These are phyloP conservation scores for Xylaria sp. DNA, from an alignment of 2,329 filamentous ascomycete genomes.

Conservation along the genomic window DNA sequence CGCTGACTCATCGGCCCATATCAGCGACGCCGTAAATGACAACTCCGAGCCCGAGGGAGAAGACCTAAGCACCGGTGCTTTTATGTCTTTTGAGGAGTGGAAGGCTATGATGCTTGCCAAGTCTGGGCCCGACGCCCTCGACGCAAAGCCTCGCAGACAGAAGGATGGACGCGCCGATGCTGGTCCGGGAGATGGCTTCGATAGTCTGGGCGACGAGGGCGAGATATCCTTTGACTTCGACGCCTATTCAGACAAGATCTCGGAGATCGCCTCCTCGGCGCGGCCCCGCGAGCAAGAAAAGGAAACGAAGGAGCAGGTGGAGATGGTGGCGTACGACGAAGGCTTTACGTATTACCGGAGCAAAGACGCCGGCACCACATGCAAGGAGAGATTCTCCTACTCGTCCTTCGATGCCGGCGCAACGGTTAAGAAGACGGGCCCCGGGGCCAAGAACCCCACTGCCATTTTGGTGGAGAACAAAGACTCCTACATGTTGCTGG, in stretches of 20 bases:
- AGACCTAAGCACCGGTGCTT: constrained; percentile 72
- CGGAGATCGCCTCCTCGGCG: constrained; percentile 53
- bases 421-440: constrained; percentile 89
- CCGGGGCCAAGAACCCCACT: constrained; percentile 85
- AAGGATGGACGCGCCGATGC: constrained; percentile 60
- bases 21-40: constrained; percentile 44
- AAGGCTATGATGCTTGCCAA: constrained; percentile 91
- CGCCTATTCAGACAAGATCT: constrained; percentile 57
- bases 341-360: constrained; percentile 70
- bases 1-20: constrained; percentile 34
- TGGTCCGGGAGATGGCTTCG: constrained; percentile 71
- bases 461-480: constrained; percentile 95
- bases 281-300: constrained; percentile 42
- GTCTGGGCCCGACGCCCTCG: constrained; percentile 76
- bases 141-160: constrained; percentile 71
- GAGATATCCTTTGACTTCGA: constrained; percentile 76
- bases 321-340: constrained; percentile 59
- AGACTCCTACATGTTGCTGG: constrained; percentile 97
- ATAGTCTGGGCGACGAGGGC: constrained; percentile 84
- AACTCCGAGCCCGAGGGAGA: constrained; percentile 70
- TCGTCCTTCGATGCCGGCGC: constrained; percentile 97
- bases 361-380: constrained; percentile 95
- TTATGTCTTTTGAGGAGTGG: constrained; percentile 98
- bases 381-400: constrained; percentile 97
- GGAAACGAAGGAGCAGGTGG: constrained; percentile 50